Conservation (phyloP, 2,329 filamentous ascomycete species). For the Chlorencoelia australis region DNA sequence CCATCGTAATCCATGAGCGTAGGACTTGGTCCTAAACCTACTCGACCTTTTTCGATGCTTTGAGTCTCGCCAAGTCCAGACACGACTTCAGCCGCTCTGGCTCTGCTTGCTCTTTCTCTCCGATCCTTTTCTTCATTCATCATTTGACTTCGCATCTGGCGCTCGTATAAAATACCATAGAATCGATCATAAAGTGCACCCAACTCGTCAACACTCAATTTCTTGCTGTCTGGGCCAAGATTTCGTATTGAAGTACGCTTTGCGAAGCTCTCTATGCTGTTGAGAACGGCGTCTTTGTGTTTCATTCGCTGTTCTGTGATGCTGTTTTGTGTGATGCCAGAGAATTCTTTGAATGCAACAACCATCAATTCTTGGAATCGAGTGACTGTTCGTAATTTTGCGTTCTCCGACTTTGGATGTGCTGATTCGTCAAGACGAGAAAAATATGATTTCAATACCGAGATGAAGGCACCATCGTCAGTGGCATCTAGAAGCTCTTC, state of each 20-base stretch:
- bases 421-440: conserved; percentile 87
- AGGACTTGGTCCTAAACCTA: conserved; percentile 79
- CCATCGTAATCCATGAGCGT: conserved; percentile 96
- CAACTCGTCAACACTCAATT: conserved; percentile 74
- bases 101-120: conserved; percentile 50
- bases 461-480: conserved; percentile 95
- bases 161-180: conserved; percentile 83
- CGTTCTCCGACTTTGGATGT: conserved; percentile 89
- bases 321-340: conserved; percentile 85
- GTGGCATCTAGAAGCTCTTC: conserved; percentile 88
- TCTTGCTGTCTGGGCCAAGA: conserved; percentile 89
- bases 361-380: conserved; percentile 98
- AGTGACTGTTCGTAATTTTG: conserved; percentile 87
- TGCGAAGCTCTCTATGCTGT: conserved; percentile 94
- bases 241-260: conserved; percentile 96
- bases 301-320: conserved; percentile 82
- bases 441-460: conserved; percentile 91
- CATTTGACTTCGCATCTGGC: conserved; percentile 71
- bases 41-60: conserved; percentile 69
- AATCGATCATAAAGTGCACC: conserved; percentile 90
- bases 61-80: conserved; percentile 31
- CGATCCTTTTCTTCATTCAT: conserved; percentile 67
- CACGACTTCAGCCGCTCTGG: conserved; percentile 40
- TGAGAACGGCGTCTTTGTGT: conserved; percentile 88
- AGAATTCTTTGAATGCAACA: conserved; percentile 96